These are phyloP conservation scores for Aspergillus oerlinghausenensis DNA, from an alignment of 2,329 filamentous ascomycete species.

Conservation along the genomic window DNA sequence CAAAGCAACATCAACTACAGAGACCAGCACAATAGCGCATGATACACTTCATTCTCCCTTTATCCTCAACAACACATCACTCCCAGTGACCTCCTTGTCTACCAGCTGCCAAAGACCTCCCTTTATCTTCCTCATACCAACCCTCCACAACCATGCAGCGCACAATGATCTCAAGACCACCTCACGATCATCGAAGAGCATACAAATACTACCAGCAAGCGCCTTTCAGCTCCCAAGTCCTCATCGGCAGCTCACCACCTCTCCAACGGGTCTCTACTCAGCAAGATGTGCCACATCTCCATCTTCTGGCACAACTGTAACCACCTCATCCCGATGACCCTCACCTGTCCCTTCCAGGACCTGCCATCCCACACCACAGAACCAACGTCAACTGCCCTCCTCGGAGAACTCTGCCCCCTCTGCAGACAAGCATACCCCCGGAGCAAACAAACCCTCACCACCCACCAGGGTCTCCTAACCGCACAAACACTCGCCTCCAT, in stretches of 20 bases:
- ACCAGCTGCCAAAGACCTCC: neutral
- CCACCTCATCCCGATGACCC: neutral
- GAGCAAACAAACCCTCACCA: neutral
- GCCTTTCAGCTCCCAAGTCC: neutral
- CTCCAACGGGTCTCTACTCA: too few relatives aligned
- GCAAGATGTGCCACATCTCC: constrained; percentile 3
- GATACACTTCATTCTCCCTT: neutral
- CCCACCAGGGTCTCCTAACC: neutral
- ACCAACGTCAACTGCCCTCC: neutral
- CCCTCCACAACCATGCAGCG: neutral
- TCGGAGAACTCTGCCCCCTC: constrained; percentile 1
- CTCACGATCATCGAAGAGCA: neutral
- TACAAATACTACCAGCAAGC: neutral
- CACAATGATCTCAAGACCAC: neutral
- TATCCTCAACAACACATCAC: neutral
- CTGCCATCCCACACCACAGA: neutral
- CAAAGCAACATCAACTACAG: neutral
- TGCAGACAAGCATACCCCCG: neutral
- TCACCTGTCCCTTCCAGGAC: neutral
- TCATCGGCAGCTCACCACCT: neutral
- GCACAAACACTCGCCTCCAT: constrained; percentile 1
- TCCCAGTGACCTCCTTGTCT: neutral
- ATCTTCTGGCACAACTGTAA: constrained; percentile 4
- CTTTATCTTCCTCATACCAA: neutral
- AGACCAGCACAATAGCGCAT: neutral